Conservation (phyloP, 2,329 filamentous ascomycete species). For the Volutella citrinella region DNA sequence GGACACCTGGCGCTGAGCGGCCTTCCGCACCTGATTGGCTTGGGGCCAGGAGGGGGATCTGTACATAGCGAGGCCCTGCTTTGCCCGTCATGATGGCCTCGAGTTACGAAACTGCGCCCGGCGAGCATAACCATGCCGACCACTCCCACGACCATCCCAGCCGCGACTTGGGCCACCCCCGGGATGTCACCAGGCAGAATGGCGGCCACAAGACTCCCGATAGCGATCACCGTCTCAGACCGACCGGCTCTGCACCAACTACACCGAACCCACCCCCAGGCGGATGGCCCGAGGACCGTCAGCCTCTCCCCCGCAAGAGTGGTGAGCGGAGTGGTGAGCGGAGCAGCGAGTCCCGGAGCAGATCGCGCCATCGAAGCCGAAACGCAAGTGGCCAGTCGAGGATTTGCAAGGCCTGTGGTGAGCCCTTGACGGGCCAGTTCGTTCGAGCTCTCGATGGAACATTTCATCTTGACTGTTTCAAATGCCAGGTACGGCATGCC, state of each 20-base stretch:
- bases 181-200: slow-evolving; percentile 15
- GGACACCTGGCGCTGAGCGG: slow-evolving; percentile 31
- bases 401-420: slow-evolving; percentile 82
- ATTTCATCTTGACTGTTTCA: slow-evolving; percentile 97
- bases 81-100: slow-evolving; percentile 40
- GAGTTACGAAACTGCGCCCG: slow-evolving; percentile 42
- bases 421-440: slow-evolving; percentile 89
- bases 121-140: slow-evolving; percentile 24
- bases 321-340: slow-evolving; percentile 57
- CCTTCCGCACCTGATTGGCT: slow-evolving; percentile 17
- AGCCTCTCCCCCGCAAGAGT: slow-evolving; percentile 42
- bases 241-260: slow-evolving; percentile 33
- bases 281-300: slow-evolving; percentile 37
- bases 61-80: slow-evolving; percentile 21
- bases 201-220: slow-evolving; percentile 36
- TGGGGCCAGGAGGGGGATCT: slow-evolving; percentile 25
- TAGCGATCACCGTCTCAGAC: slow-evolving; percentile 30
- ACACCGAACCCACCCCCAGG: slow-evolving; percentile 27
- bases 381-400: slow-evolving; percentile 59
- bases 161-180: neutral
- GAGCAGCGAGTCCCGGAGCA: too few relatives aligned
- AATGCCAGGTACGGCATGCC: slow-evolving; percentile 68
- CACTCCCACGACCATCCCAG: slow-evolving; percentile 15
- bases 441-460: slow-evolving; percentile 91
- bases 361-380: slow-evolving; percentile 53